Conservation (phyloP, 768 basidiomycete genomes). For the Suillus lakei region DNA sequence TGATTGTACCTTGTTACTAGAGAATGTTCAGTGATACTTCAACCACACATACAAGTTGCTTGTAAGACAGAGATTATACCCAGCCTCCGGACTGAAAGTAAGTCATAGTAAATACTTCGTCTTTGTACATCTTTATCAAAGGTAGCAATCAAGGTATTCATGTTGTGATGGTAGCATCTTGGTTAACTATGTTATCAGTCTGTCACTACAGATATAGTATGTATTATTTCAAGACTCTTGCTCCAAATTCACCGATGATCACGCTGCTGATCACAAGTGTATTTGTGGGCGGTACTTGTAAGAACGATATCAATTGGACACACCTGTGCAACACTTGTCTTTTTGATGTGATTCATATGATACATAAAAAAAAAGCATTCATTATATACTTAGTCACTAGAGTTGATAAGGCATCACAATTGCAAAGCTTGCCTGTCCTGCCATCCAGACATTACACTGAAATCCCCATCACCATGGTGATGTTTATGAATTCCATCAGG, state of each 20-base stretch:
- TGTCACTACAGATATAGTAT: not conserved
- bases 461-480: not conserved
- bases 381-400: not conserved
- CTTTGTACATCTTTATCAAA: not conserved
- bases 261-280: not conserved
- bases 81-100: not conserved
- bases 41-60: not conserved
- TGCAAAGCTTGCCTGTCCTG: not conserved
- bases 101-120: not conserved
- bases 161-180: not conserved
- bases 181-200: not conserved
- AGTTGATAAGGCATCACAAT: not conserved
- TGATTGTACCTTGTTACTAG: not conserved
- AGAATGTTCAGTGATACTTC: not conserved
- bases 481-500: too few relatives aligned
- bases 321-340: too few relatives aligned
- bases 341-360: too few relatives aligned
- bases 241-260: not conserved
- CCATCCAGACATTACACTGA: not conserved
- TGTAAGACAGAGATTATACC: not conserved
- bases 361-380: not conserved
- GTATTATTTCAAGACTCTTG: not conserved
- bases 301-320: not conserved
- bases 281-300: not conserved
- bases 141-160: not conserved